phyloP scores from a whole-genome alignment of 1,139 yeast genomes.

The Hansenula anomala region DNA sequence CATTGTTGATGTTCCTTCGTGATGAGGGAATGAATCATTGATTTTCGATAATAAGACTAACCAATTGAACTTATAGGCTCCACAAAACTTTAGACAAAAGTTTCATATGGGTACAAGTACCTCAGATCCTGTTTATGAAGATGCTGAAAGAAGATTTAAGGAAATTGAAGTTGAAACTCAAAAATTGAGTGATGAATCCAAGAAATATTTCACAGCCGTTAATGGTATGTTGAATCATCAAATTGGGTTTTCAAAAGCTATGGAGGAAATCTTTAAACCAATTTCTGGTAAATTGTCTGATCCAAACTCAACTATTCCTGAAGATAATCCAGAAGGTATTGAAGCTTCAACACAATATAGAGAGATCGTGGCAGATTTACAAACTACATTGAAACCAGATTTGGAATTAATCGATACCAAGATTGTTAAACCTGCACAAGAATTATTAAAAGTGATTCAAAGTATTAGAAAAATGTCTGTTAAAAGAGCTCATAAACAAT shows the following conservation, averaged over 20 bases:
- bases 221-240: constrained; percentile 92
- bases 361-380: constrained; percentile 80
- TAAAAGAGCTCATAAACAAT: constrained; percentile 91
- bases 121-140: constrained; percentile 82
- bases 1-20: not conserved
- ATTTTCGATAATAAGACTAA: too few species aligned
- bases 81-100: constrained; percentile 73
- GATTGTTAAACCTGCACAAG: constrained; percentile 90
- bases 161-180: constrained; percentile 88
- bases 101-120: constrained; percentile 83
- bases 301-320: constrained; percentile 79
- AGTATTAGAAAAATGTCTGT: constrained; percentile 88
- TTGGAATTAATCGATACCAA: constrained; percentile 87
- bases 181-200: constrained; percentile 84
- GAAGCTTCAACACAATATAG: constrained; percentile 91
- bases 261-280: constrained; percentile 95
- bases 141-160: constrained; percentile 93
- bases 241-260: constrained; percentile 87
- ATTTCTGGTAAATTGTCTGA: constrained; percentile 89
- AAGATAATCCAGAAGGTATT: constrained; percentile 95
- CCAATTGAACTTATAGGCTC: constrained; percentile 42
- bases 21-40: too few species aligned
- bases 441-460: constrained; percentile 74
- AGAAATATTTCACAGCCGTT: constrained; percentile 83
- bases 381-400: constrained; percentile 85